phyloP scores from a whole-genome alignment of 371 early-diverging fungal genomes.

The Zychaea mexicana region DNA sequence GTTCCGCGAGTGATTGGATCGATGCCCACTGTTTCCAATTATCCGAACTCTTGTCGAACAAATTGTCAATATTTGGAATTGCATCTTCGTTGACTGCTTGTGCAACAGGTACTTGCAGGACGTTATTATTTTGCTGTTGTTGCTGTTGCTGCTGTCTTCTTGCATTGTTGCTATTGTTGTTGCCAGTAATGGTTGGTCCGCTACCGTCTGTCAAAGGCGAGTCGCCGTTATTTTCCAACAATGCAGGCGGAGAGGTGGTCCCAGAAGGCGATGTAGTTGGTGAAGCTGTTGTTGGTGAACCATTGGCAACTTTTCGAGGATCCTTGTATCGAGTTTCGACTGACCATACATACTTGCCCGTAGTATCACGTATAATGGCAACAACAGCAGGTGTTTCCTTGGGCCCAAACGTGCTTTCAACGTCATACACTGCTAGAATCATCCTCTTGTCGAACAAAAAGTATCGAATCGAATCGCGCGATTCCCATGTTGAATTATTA shows the following conservation, averaged over 20 bases:
- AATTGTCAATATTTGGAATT: slow-evolving; percentile 39
- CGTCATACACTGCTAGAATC: slow-evolving; percentile 57
- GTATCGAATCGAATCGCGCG: slow-evolving; percentile 55
- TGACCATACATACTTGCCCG: slow-evolving; percentile 75
- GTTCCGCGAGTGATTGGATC: slow-evolving; percentile 29
- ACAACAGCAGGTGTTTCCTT: slow-evolving; percentile 45
- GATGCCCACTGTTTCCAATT: slow-evolving; percentile 38
- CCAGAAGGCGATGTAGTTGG: not conserved
- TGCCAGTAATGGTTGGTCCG: not conserved
- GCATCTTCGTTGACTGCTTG: slow-evolving; percentile 34
- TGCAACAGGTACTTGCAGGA: slow-evolving; percentile 10
- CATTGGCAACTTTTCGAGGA: not conserved
- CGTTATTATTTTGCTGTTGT: slow-evolving; percentile 1
- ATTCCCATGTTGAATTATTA: slow-evolving; percentile 6
- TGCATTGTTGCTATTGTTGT: no score
- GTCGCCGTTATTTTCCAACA: not conserved
- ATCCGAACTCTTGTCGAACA: slow-evolving; percentile 36
- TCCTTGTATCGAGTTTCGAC: slow-evolving; percentile 55
- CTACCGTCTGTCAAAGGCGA: slow-evolving; percentile 7
- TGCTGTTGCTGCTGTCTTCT: no score
- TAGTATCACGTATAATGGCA: slow-evolving; percentile 67
- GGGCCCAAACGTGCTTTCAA: slow-evolving; percentile 7
- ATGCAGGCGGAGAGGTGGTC: not conserved
- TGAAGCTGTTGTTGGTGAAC: slow-evolving; percentile 23
- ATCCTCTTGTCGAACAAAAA: slow-evolving; percentile 69